Evolutionary conservation across 2,329 filamentous ascomycete species (phyloP), one percentile per base, ranked within the genome.

Genomic region (Pestalotiopsis fici): DNA sequence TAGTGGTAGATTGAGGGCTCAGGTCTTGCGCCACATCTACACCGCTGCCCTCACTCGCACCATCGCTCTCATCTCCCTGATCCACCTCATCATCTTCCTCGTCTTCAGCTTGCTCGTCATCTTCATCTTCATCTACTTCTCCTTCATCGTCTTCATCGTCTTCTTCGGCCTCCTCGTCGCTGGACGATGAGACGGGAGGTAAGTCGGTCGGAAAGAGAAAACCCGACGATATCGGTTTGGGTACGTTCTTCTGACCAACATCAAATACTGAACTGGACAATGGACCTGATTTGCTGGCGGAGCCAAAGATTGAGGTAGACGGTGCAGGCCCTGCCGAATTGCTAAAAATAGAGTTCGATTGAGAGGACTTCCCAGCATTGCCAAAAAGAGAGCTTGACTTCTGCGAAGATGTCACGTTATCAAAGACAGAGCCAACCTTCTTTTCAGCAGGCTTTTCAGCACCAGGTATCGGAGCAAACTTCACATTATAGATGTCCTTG

Each of bases 11-110:
- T 6, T 79, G 82, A 23, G 86, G 87, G 71, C 86, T 90, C 13
- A 90, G 78, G 62, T 91, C 88, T 72, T 90, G 88, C n/a, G 85
- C 85, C 59, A 91, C 85, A 75, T 91, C 89, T 61, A 91, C 83
- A 27, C 88, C 89, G 69, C 89, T 91, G 15, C 88, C 89, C 73
- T 88, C 85, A 59, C 78, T 83, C 1, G 68, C 78, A 9, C 68
- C 78, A 7, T 88, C 87, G 0, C 81, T 84, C 6, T 74, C 83
- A 47, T 81, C 81, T 35, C 86, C 84, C 2, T 83, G 84, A 13
- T 85, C 85, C 23, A 82, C 80, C 5, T 80, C 78, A 28, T 83
- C 80, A 9, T 81, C 81, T n/a, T 82, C 80, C 2, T 79, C 78
- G 0, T 78, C 83, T 27, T 83, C 82, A 4, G 78, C 81, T 6